Conservation (phyloP, 306 rosid genomes). For the Castanopsis chinensis region DNA sequence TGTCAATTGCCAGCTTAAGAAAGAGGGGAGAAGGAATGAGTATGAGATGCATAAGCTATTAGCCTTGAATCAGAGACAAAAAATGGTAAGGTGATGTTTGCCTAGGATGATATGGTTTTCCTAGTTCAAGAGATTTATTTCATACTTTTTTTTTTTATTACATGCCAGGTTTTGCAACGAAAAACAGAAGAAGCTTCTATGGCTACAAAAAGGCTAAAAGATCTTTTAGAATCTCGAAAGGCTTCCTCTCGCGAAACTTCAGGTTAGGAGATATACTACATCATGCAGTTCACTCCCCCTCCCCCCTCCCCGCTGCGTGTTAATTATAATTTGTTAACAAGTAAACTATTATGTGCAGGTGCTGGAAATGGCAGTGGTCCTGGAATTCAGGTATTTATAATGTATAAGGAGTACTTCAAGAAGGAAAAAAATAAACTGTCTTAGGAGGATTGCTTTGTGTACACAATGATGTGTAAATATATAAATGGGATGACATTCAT, state of each 20-base stretch:
- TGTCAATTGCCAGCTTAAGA: slow-evolving; percentile 74
- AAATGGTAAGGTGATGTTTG: slow-evolving; percentile 60
- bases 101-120: slow-evolving; percentile 3
- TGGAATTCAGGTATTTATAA: slow-evolving; percentile 68
- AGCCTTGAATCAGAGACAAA: slow-evolving; percentile 95
- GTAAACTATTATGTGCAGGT: slow-evolving; percentile 31
- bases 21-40: slow-evolving; percentile 96
- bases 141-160: slow-evolving; percentile 1
- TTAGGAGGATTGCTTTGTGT: slow-evolving; percentile 10
- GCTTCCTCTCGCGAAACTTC: slow-evolving; percentile 66
- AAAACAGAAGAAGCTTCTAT: slow-evolving; percentile 93
- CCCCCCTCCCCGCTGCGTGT: background rate
- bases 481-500: background rate
- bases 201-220: slow-evolving; percentile 94
- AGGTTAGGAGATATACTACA: slow-evolving; percentile 32
- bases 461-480: slow-evolving; percentile 7
- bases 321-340: slow-evolving; percentile 10
- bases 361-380: slow-evolving; percentile 58
- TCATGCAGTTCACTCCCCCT: background rate
- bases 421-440: background rate
- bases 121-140: slow-evolving; percentile 15
- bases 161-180: slow-evolving; percentile 79
- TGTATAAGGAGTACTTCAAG: background rate
- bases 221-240: slow-evolving; percentile 82
- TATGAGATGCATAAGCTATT: slow-evolving; percentile 93